Conservation (phyloP, 2,329 filamentous ascomycete genomes). For the Blastomyces gilchristii region DNA sequence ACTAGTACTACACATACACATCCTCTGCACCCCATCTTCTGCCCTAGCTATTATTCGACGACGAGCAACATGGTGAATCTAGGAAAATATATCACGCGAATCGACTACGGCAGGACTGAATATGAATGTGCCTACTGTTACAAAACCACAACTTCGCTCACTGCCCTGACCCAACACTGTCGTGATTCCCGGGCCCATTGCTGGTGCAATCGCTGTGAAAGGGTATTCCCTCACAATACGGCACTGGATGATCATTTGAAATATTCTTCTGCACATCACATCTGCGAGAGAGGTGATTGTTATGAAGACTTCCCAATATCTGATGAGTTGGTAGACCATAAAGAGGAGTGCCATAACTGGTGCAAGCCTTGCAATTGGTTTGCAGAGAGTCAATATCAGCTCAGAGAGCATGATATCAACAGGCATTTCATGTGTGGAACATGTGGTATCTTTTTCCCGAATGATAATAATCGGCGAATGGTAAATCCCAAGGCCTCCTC, state of each 20-base stretch:
- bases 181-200: conserved; percentile 5
- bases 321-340: background rate
- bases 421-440: conserved; percentile 12
- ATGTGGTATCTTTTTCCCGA: conserved; percentile 13
- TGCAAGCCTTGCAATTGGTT: conserved; percentile 11
- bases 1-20: too few species aligned
- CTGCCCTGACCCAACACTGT: conserved; percentile 10
- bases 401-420: conserved; percentile 11
- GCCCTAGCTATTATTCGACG: background rate
- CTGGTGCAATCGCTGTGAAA: conserved; percentile 10
- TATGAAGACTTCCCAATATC: conserved; percentile 8
- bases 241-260: conserved; percentile 3
- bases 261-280: conserved; percentile 9
- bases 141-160: conserved; percentile 2
- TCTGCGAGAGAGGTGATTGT: conserved; percentile 10
- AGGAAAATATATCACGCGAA: conserved; percentile 3
- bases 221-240: conserved; percentile 4
- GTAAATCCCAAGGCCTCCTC: conserved; percentile 10
- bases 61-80: conserved; percentile 8
- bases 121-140: conserved; percentile 11
- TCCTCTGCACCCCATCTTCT: background rate
- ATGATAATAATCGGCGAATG: conserved; percentile 16
- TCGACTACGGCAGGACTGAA: background rate
- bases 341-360: background rate
- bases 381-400: conserved; percentile 13